phyloP scores from a whole-genome alignment of 2,329 filamentous ascomycete genomes.

The Colletotrichum paranaense region DNA sequence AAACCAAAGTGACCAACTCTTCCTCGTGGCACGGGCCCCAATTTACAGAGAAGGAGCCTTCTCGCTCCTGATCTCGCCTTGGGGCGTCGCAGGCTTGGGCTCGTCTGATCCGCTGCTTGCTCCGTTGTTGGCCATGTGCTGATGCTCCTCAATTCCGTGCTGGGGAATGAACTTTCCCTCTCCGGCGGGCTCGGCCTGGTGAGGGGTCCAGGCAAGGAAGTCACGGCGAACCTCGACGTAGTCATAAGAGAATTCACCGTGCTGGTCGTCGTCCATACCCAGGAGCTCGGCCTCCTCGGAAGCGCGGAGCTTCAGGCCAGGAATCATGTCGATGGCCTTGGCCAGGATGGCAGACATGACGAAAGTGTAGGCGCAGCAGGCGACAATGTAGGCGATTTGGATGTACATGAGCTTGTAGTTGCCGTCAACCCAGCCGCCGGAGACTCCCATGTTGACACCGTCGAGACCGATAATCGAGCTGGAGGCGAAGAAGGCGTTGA shows the following conservation, averaged over 20 bases:
- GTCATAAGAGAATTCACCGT: conserved; percentile 90
- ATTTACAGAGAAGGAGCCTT: conserved; percentile 28
- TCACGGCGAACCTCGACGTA: conserved; percentile 90
- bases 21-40: conserved; percentile 2
- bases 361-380: conserved; percentile 76
- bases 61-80: conserved; percentile 30
- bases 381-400: conserved; percentile 81
- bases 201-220: conserved; percentile 88
- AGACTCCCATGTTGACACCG: conserved; percentile 76
- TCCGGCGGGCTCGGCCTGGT: conserved; percentile 72
- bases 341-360: conserved; percentile 79
- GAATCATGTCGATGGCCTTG: conserved; percentile 79
- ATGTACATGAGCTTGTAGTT: conserved; percentile 82
- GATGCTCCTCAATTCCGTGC: conserved; percentile 78
- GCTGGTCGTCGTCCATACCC: conserved; percentile 91
- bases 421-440: conserved; percentile 80
- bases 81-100: conserved; percentile 29
- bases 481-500: conserved; percentile 79
- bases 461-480: conserved; percentile 80
- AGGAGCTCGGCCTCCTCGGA: conserved; percentile 86
- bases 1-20: conserved; percentile 18
- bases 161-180: conserved; percentile 72
- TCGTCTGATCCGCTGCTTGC: conserved; percentile 31
- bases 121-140: conserved; percentile 47
- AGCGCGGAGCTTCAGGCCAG: conserved; percentile 82